Evolutionary conservation across 352 stramenopile genomes (phyloP), one percentile per base, ranked within the genome.

Genomic region (Peronospora belbahrii): DNA sequence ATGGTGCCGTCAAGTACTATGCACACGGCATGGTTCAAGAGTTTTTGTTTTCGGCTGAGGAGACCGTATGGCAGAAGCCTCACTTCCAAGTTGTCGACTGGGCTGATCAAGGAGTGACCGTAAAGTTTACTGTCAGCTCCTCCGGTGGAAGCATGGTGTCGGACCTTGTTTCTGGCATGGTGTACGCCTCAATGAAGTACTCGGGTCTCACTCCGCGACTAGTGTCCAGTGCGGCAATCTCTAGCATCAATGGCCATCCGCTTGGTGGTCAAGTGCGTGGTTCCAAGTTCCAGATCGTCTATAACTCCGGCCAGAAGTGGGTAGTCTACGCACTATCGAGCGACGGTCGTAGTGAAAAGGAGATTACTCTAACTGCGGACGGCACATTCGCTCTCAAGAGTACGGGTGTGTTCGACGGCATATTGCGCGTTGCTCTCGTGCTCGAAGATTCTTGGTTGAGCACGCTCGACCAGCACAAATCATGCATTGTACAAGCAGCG

Each of bases 91-190:
- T 83, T 27, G 45, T 65, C 7, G 65, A 75, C 38, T 85, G 70
- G 70, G 66, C 58, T 4, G 74, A 85, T 37, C 48, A 80, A 28
- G 67, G 70, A n/a, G 71, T 80, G 52, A 77, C 52, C 8, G 42
- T 85, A 11, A 65, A 71, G 36, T 66, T 84, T 32, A 40, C 54
- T 42, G 46, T 56, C 18, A 42, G 44, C 9, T 57, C 39, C 13
- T 50, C 47, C 18, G 34, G 54, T 36, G 52, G 54, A 23, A 53
- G 18, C 14, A 74, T 87, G 45, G 46, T 70, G 14, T 67, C 73
- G 19, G 56, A 71, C 14, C 45, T 87, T 8, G 70, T 85, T 11
- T 79, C 62, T 22, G 75, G 75, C n/a, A 85, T 85, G 72, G 62
- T 74, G 19, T 83, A 83, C 54, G 37, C 60, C 10, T 74, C 72